Percentiles rank a stretch among this genome's conserved stretches.
Conservation (phyloP, 305 asterid genomes). For the Solanum hybrid region DNA sequence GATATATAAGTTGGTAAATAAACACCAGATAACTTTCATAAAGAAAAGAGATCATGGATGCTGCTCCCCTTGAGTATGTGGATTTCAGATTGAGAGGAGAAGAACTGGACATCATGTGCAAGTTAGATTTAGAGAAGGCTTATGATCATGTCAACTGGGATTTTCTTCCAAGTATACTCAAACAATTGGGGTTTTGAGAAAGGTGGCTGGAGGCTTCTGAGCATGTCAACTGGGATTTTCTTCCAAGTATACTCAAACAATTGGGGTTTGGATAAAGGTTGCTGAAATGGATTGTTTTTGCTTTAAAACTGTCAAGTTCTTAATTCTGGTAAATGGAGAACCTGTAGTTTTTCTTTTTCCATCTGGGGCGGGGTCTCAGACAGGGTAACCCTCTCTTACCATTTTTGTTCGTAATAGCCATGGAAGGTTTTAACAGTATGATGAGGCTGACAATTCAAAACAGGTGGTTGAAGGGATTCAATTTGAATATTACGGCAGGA, state of each 20-base stretch:
- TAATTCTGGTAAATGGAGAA: background rate
- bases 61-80: background rate
- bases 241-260: background rate
- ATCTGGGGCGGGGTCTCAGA: background rate
- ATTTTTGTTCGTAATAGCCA: background rate
- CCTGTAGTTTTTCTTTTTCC: background rate
- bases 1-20: background rate
- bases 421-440: background rate
- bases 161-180: background rate
- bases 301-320: background rate
- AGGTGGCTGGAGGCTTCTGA: background rate
- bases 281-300: background rate
- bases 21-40: background rate
- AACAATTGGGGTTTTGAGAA: background rate
- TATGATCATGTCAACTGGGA: background rate
- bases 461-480: background rate
- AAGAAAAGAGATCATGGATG: background rate
- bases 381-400: background rate
- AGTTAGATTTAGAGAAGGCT: background rate
- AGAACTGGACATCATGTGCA: background rate
- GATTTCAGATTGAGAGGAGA: background rate
- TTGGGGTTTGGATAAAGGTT: background rate
- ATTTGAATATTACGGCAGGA: background rate
- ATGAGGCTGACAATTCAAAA: background rate
- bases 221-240: background rate